Evolutionary conservation across 441 rosid genomes (phyloP), one percentile per base, ranked within the genome.

Genomic region (Pelargonium australe): DNA sequence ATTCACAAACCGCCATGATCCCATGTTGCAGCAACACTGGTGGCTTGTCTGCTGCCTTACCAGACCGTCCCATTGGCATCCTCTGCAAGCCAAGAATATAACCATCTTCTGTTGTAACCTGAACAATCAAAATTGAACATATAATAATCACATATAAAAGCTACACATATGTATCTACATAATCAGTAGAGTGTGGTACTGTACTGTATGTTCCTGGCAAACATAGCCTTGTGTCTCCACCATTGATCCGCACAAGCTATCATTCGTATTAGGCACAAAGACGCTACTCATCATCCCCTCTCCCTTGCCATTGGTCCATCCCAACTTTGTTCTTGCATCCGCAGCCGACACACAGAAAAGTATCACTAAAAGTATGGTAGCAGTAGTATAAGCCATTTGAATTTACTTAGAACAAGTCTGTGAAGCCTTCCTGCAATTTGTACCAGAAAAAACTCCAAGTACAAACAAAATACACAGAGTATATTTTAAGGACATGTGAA

Each of bases 191-290:
- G 31, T 16, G 5, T n/a, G 5, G 41, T 28, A 6, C 2, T 9
- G 61, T 74, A 83, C 87, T 4, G 69, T 77, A 65, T 80, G 81
- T 78, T 85, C 89, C 41, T 80, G 77, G 76, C 87, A 85, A 47
- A 72, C 70, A 66, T 85, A 85, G 76, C 89, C 87, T 72, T 73
- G 75, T 55, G 84, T 3, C 63, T 75, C 76, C 62, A 79, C 85
- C 79, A 84, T 49, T 40, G 79, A 77, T 64, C 70, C 65, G 71
- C 89, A 85, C 8, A 85, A 71, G 10, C 76, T 37, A 41, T 68
- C 71, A 49, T 68, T 40, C 28, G 67, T 66, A 65, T 12, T 63
- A 37, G 73, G 16, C 53, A 20, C 64, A 41, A 11, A 47, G 14
- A 47, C 55, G 3, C 13, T 10, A 47, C 55, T 47, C 55, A 47